A percentile compares a stretch with the other conserved stretches of the same genome.
phyloP scores from a whole-genome alignment of 148 eudicot genomes.

The Heliamphora exappendiculata region DNA sequence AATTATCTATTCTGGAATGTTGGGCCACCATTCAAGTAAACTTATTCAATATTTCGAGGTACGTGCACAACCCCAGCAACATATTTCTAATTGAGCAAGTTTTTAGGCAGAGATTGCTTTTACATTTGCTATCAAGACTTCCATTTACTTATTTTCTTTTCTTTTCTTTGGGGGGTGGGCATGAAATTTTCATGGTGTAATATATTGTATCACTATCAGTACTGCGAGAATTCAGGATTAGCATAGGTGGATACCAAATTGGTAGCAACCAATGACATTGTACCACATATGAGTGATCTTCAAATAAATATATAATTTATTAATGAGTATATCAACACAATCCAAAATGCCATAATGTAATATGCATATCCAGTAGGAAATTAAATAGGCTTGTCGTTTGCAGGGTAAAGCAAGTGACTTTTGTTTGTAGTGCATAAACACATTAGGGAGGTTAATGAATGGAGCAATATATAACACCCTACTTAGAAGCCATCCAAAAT shows the following conservation, averaged over 20 bases:
- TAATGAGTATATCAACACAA: not conserved
- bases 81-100: not conserved
- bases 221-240: no score
- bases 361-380: not conserved
- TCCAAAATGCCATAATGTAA: not conserved
- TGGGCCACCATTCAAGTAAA: conserved; percentile 31
- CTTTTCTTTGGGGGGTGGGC: no score
- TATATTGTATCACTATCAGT: no score
- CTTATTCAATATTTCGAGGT: conserved; percentile 48
- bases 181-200: not conserved
- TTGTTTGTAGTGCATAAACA: not conserved
- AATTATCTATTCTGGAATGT: conserved; percentile 35
- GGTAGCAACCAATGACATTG: not conserved
- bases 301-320: not conserved
- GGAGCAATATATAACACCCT: not conserved
- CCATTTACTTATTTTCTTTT: no score
- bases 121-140: not conserved
- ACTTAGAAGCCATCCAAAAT: not conserved
- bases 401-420: not conserved
- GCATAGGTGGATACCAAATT: not conserved
- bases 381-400: not conserved
- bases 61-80: not conserved
- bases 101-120: not conserved
- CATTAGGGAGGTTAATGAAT: not conserved
- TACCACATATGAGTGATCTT: not conserved